Conservation (phyloP, 2,329 filamentous ascomycete species). For the Fusarium fujikuroi region DNA sequence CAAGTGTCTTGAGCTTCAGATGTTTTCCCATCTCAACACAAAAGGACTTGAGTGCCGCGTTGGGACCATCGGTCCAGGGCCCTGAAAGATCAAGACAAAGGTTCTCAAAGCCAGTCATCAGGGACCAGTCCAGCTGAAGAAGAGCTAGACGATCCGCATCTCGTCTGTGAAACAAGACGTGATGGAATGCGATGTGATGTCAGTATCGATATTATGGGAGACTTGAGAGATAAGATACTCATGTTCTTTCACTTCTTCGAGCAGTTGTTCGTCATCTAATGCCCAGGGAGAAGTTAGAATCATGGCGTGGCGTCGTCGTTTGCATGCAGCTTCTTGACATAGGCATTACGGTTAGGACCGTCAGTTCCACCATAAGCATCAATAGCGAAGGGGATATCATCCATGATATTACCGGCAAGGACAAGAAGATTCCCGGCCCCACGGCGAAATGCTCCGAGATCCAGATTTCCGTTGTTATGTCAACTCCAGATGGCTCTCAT, state of each 20-base stretch:
- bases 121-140: constrained; percentile 8
- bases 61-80: neutral
- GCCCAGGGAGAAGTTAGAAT: neutral
- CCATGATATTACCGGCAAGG: neutral
- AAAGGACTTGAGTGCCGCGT: neutral
- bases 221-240: neutral
- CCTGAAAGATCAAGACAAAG: constrained; percentile 21
- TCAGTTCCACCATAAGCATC: neutral
- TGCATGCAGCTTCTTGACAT: neutral
- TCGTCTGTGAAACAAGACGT: neutral
- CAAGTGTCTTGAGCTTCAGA: constrained; percentile 22
- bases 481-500: neutral
- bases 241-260: neutral
- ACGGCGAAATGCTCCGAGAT: neutral
- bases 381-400: neutral
- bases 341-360: neutral
- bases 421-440: neutral
- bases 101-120: constrained; percentile 16
- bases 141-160: neutral
- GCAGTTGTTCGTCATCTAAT: neutral
- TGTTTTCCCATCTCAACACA: neutral
- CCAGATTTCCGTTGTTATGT: neutral
- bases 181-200: neutral
- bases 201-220: neutral
- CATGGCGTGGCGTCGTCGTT: constrained; percentile 16